A percentile compares a stretch with the other conserved stretches of the same genome.
Conservation (phyloP, 1,284 basidiomycete species). For the Melanopsichium pennsylvanicum region DNA sequence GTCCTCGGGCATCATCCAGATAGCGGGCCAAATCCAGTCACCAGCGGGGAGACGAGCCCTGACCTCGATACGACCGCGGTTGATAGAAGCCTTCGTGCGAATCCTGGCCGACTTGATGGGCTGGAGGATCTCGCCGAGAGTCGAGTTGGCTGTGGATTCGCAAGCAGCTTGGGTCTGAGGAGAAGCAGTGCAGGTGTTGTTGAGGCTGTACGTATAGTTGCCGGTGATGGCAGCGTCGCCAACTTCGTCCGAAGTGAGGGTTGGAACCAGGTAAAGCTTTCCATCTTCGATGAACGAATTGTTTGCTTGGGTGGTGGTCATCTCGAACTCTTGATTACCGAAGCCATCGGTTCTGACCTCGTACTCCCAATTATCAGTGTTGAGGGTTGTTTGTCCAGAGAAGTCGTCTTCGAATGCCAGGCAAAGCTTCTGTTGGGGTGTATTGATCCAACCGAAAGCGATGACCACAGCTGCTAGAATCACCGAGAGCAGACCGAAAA, state of each 20-base stretch:
- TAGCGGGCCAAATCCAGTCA: slow-evolving; percentile 81
- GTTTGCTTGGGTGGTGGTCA: slow-evolving; percentile 78
- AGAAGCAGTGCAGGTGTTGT: slow-evolving; percentile 75
- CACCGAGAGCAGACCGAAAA: slow-evolving; percentile 20
- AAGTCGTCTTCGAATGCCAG: slow-evolving; percentile 24
- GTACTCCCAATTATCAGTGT: slow-evolving; percentile 71
- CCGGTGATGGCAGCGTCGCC: slow-evolving; percentile 73
- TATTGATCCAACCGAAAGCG: slow-evolving; percentile 33
- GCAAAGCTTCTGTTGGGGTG: slow-evolving; percentile 26
- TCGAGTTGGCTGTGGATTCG: slow-evolving; percentile 67
- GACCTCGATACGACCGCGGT: slow-evolving; percentile 83
- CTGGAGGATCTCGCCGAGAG: slow-evolving; percentile 72
- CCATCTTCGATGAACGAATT: slow-evolving; percentile 82
- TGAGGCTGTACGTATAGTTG: slow-evolving; percentile 80
- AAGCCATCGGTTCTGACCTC: slow-evolving; percentile 86
- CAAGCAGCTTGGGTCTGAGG: slow-evolving; percentile 68
- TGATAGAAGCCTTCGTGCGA: slow-evolving; percentile 76
- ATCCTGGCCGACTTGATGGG: slow-evolving; percentile 82
- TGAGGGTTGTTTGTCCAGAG: slow-evolving; percentile 13
- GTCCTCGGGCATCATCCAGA: slow-evolving; percentile 82
- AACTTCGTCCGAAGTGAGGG: slow-evolving; percentile 80
- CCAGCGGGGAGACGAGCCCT: slow-evolving; percentile 77
- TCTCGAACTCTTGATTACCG: slow-evolving; percentile 85
- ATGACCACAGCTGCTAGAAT: slow-evolving; percentile 22
- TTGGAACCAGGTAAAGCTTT: slow-evolving; percentile 82